Evolutionary conservation across 2,329 filamentous ascomycete species (phyloP), one percentile per base, ranked within the genome.

Genomic region (Colletotrichum eleusines): DNA sequence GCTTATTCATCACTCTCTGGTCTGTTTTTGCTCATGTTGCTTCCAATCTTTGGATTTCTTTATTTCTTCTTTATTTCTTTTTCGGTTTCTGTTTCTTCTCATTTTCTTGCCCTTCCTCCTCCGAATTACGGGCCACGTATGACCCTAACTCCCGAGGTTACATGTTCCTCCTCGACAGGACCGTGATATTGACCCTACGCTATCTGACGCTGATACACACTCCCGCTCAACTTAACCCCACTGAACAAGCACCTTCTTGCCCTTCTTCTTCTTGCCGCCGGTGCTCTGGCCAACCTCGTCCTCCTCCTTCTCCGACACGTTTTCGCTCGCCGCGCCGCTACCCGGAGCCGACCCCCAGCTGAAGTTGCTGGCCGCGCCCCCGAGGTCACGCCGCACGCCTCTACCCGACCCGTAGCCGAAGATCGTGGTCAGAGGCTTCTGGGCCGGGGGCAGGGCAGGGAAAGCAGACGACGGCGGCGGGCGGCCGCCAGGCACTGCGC

Each of bases 361-460:
- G 74, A 89, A 90, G 1, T 84, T 85, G 0, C 86, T 87, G 20
- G 85, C 82, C 42, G 82, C 80, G 7, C 76, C 75, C 11, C 84
- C 85, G 48, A 84, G 80, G 74, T 90, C 88, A 51, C 89, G 80
- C 57, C 87, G 82, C 20, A 91, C 88, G 40, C 84, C 79, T 5
- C 81, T 78, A 5, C 88, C 82, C 5, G 82, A 79, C 2, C 89
- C 89, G 74, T 90, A 90, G 3, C 88, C 88, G 65, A 90, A 90
- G 54, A 91, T 89, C 0, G 87, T 89, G 1, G 87, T 89, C 51
- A 84, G 83, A 3, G 88, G 87, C 76, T 91, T 98, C 0, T 92
- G 87, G 1, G 94, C 94, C 0, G 90, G 86, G 0, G 95, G 95
- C 1, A 98, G 86, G 1, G 94, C 91, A 0, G 95, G 95, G 81